Base-by-base conservation (phyloP, 176 grass and related monocot genomes). In the Elymus sibiricus region DNA sequence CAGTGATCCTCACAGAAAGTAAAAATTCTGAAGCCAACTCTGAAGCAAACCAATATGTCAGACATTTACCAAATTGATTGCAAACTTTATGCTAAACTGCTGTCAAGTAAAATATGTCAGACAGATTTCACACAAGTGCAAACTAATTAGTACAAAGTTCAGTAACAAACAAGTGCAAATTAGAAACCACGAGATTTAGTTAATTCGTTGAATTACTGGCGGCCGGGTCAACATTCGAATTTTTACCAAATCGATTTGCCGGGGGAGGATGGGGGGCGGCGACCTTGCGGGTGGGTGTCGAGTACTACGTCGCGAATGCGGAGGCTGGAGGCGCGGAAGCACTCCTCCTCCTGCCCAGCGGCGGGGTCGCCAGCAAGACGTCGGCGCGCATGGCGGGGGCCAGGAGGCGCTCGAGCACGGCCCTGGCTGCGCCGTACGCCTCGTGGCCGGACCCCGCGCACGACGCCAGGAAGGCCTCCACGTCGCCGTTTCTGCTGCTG, bases 301-400 rank as follows among this genome's bases (percentile, higher is more conserved):
- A 98, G 90, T 24, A 75, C 38, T 69, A 95, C 70, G 84, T 94
- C 88, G 84, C 83, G 97, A 88, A 98, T 95, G 69, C 94, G 90
- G 86, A 98, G 92, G 81, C 94, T 90, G 79, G 85, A 95, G 79
- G 85, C 88, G 32, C 77, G 85, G 88, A 98, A 98, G 87, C 96
- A 88, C 32, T 44, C 42, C 42, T 14, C 3, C 0, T 88, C 82
- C 29, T 84, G 88, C 29, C 69, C 86, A 6, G 76, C 76, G 28
- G 86, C 85, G 42, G 79, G 81, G 44, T 73, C 88, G 3, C 67
- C 86, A 51, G 55, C 88, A 2, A 74, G 9, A 92, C 86, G 5
- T 71, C 90, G 75, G 93, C 86, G 64, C 93, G 79, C 28, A 92
- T 81, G 86, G 26, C 69, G 21, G 82, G 82, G n/a, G 61, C 63